Conservation (phyloP, 192 early-diverging fungal genomes). For the Linnemannia elongata region DNA sequence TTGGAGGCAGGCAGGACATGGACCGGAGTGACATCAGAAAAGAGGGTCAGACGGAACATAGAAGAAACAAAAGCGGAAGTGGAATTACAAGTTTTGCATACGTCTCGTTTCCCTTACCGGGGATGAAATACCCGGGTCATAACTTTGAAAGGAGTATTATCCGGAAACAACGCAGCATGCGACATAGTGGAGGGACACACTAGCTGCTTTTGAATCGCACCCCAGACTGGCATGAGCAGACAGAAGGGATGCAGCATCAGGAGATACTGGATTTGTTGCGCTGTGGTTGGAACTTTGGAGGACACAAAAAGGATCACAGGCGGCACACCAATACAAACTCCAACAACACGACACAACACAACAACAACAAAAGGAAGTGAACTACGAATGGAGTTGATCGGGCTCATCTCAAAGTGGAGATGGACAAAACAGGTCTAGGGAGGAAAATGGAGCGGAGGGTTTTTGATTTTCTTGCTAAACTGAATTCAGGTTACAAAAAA, state of each 20-base stretch:
- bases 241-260: background rate
- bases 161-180: background rate
- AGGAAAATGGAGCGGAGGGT: background rate
- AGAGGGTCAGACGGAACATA: background rate
- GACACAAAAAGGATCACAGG: background rate
- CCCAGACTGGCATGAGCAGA: background rate
- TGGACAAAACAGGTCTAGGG: background rate
- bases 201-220: background rate
- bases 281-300: background rate
- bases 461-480: background rate
- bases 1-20: background rate
- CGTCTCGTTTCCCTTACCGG: background rate
- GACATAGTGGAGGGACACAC: background rate
- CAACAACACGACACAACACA: background rate
- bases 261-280: background rate
- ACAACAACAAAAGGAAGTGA: background rate
- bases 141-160: background rate
- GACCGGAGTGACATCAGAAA: background rate
- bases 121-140: conserved; percentile 2
- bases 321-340: background rate
- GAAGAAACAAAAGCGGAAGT: background rate
- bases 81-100: background rate
- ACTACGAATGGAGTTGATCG: background rate
- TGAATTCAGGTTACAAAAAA: background rate
- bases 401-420: background rate